Conservation (phyloP, 768 basidiomycete species). For the Macrolepiota fuliginosa region DNA sequence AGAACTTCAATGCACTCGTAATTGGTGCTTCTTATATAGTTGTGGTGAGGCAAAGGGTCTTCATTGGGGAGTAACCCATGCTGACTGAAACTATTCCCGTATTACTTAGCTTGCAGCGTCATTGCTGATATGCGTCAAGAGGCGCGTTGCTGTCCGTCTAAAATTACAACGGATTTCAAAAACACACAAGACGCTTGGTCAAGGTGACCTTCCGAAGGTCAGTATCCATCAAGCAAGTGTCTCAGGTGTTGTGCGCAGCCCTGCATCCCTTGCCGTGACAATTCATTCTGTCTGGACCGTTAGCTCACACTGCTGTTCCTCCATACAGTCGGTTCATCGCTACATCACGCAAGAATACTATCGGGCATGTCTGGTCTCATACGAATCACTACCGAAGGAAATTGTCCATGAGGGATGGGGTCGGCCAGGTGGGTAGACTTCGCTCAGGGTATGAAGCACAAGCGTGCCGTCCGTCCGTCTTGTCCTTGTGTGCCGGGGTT, state of each 20-base stretch:
- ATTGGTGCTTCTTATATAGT: slow-evolving; percentile 70
- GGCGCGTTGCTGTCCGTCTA: slow-evolving; percentile 62
- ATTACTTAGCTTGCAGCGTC: slow-evolving; percentile 50
- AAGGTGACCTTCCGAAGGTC: slow-evolving; percentile 61
- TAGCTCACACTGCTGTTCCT: neutral
- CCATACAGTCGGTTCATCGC: slow-evolving; percentile 55
- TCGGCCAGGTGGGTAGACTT: slow-evolving; percentile 47
- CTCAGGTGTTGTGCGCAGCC: neutral
- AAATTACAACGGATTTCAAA: slow-evolving; percentile 69
- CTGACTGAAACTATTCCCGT: neutral
- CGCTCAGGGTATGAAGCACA: neutral
- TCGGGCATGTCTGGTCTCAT: slow-evolving; percentile 68
- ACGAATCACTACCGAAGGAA: slow-evolving; percentile 68
- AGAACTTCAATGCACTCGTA: slow-evolving; percentile 67
- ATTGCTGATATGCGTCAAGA: slow-evolving; percentile 61
- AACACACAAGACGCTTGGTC: slow-evolving; percentile 47
- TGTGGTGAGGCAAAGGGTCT: slow-evolving; percentile 44
- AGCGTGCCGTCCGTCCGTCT: neutral
- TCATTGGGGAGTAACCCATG: neutral
- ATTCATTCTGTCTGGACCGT: neutral
- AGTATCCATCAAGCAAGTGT: slow-evolving; percentile 15
- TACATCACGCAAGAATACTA: slow-evolving; percentile 74
- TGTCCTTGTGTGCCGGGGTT: neutral
- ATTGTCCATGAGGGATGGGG: slow-evolving; percentile 76
- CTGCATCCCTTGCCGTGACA: neutral